Evolutionary conservation across 2,329 filamentous ascomycete genomes (phyloP), one percentile per base, ranked within the genome.

Genomic region (Rachicladosporium sp.): DNA sequence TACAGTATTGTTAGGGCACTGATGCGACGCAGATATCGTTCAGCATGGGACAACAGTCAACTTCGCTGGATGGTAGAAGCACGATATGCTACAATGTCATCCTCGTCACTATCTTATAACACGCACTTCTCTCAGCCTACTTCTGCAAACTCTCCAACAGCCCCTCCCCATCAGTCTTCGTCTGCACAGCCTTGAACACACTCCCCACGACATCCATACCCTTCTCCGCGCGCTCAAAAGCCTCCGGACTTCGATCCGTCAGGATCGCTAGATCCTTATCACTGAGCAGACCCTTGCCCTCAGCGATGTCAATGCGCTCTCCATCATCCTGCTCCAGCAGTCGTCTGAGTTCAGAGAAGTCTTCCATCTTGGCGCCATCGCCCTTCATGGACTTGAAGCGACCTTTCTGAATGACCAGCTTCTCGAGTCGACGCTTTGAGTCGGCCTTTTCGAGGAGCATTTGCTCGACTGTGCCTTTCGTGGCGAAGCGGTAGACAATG

Each of bases 341-440:
- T 37, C 52, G 56, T 53, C 67, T 65, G 49, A 71, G 43, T 45
- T 71, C 68, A 21, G 67, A 62, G 38, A 70, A 56, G 37, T 69
- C 66, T 13, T 63, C 66, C 23, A 27, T 27, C 10, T 63, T 55
- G 6, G 43, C 50, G 10, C 49, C 70, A 37, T 78, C 72, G 1
- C 83, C 60, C 4, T 45, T 75, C 38, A 55, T 65, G 32, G 67
- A 49, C 64, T 43, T 76, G 61, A 93, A 89, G 4, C 82, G 79
- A 2, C 89, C 89, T 58, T 96, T 96, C 45, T 89, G 83, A 53
- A 98, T 98, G 5, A 98, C 86, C 0, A 98, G 69, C 56, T 95
- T 93, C 58, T 98, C 91, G 0, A 98, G 71, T 1, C 88, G 74
- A 0, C 91, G 80, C 61, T 98, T 98, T 1, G 83, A 85, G 51